Evolutionary conservation across 768 basidiomycete genomes (phyloP), one percentile per base, ranked within the genome.

Genomic region (Holtermannia corniformis): DNA sequence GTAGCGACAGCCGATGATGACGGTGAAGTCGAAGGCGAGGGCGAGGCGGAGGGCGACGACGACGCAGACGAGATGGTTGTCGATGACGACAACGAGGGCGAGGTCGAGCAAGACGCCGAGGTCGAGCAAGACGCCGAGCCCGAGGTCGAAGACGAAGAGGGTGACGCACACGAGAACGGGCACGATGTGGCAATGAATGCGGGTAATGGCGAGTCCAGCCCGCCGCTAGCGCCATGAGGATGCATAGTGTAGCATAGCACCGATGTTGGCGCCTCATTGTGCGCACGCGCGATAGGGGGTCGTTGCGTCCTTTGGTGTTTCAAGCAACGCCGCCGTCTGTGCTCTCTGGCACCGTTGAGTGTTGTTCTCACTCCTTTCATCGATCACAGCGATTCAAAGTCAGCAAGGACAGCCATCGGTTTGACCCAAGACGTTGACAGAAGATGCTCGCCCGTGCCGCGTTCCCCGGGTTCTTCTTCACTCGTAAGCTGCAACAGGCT

Each of bases 101-200:
- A 47, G 19, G 58, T 47, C 11, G 63, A 63, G 20, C 50, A 48
- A 13, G 67, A 67, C 11, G 63, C 46, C 5, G 63, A 63, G 22
- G 71, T 64, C 19, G 60, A 65, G 47, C 57, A 59, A 32, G 62
- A 71, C 12, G 70, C 67, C 3, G 63, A 59, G 20, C 66, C 48
- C 5, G 57, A 46, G 14, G 68, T 58, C 23, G 72, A 65, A 28
- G 72, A 62, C 10, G 68, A 60, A 5, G 72, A 67, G 4, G 64
- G 64, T 24, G 75, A 68, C 21, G 75, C 74, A 42, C 75, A 73
- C 14, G 72, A 74, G 14, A 73, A 63, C 12, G 55, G 41, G 10
- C 74, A 51, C 24, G 57, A 59, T 11, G 53, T 49, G 21, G 55
- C 59, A 16, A 49, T 44, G 41, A 41, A 59, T 41, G 45, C 49